Conservation (phyloP, 1,284 basidiomycete species). For the Ustilago loliicola region DNA sequence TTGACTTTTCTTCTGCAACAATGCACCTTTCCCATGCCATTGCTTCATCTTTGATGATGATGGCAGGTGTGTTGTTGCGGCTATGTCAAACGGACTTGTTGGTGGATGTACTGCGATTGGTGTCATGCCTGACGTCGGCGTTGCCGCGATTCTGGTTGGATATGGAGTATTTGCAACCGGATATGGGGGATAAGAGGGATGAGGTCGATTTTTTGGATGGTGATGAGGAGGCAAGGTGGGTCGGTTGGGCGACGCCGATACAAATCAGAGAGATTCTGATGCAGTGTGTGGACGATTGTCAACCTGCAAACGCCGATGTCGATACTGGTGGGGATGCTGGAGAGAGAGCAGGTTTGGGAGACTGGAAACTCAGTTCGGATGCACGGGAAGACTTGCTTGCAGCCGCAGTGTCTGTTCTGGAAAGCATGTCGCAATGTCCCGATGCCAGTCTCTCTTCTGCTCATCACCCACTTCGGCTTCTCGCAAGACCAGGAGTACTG, state of each 20-base stretch:
- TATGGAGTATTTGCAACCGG: slow-evolving; percentile 33
- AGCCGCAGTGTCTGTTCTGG: slow-evolving; percentile 28
- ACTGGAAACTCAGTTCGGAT: slow-evolving; percentile 23
- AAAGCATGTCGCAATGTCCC: slow-evolving; percentile 28
- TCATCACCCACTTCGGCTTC: slow-evolving; percentile 28
- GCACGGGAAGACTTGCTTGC: slow-evolving; percentile 39
- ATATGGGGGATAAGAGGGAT: slow-evolving; percentile 19
- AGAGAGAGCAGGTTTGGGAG: neutral
- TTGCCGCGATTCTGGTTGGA: slow-evolving; percentile 43
- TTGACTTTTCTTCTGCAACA: slow-evolving; percentile 38
- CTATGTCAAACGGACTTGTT: slow-evolving; percentile 44
- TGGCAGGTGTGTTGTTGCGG: slow-evolving; percentile 49
- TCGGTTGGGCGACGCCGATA: slow-evolving; percentile 26
- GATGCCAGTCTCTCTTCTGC: slow-evolving; percentile 13
- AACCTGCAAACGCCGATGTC: neutral
- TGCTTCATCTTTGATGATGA: slow-evolving; percentile 41
- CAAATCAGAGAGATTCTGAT: slow-evolving; percentile 36
- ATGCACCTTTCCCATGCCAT: slow-evolving; percentile 42
- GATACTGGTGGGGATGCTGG: neutral
- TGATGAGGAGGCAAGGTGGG: slow-evolving; percentile 1
- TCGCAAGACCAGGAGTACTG: slow-evolving; percentile 31
- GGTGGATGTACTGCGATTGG: slow-evolving; percentile 43
- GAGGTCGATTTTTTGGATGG: slow-evolving; percentile 25
- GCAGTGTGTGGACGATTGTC: slow-evolving; percentile 45
- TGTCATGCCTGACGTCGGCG: slow-evolving; percentile 24